These are phyloP conservation scores for Scalesia atractyloides DNA, from an alignment of 129 eudicot species.

Conservation along the genomic window DNA sequence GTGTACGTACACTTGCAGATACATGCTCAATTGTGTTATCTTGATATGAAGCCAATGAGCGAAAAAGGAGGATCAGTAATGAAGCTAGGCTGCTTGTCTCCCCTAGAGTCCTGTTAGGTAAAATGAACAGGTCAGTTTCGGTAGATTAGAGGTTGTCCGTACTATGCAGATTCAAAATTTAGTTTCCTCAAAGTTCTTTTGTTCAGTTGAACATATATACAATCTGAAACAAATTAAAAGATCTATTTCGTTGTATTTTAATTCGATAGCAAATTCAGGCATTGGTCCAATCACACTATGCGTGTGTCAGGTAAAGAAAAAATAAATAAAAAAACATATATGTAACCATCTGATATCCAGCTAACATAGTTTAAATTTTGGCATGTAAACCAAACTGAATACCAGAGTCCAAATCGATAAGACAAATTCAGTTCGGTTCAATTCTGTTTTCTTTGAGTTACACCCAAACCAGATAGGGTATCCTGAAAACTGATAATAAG, in stretches of 20 bases:
- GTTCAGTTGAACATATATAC: neutral
- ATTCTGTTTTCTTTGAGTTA: neutral
- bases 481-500: neutral
- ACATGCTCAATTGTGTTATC: constrained; percentile 25
- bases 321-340: neutral
- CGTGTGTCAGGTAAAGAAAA: neutral
- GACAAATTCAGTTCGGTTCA: neutral
- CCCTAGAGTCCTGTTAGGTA: constrained; percentile 71
- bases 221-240: neutral
- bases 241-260: neutral
- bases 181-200: neutral
- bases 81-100: constrained; percentile 74
- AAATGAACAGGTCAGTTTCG: constrained; percentile 20
- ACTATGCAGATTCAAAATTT: neutral
- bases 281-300: neutral
- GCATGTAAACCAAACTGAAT: neutral
- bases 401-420: neutral
- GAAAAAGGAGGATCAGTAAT: constrained; percentile 70
- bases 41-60: constrained; percentile 58
- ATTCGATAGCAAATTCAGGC: neutral
- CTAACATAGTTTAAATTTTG: neutral
- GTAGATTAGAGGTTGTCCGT: neutral
- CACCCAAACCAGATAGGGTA: neutral
- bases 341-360: neutral
- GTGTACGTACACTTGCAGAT: constrained; percentile 28